Evolutionary conservation across 352 stramenopile species (phyloP), one percentile per base, ranked within the genome.

Genomic region (Sclerospora graminicola): DNA sequence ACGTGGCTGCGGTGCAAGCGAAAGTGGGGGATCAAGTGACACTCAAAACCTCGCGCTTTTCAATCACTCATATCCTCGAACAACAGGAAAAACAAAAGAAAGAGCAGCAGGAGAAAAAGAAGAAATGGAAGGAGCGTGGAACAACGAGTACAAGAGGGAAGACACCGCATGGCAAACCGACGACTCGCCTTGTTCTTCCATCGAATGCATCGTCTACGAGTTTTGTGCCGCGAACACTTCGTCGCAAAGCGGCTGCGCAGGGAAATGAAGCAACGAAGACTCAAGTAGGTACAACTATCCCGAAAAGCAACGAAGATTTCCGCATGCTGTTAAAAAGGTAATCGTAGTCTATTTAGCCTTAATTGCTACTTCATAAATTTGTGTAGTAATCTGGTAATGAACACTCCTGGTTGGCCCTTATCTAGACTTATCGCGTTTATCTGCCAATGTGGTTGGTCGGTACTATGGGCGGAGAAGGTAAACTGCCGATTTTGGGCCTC

Each of bases 251-350:
- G 1, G 45, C 44, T 32, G 44, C 41, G 0, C 68, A 74, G 2
- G 63, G 71, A 26, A 64, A 62, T 9, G 52, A 37, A 28, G 37
- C 40, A 19, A 8, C 43, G 8, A 57, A 50, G 18, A 46, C 35
- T 42, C 39, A 15, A 10, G 19, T 15, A 14, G 19, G 20, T 18
- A 38, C 23, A 15, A 48, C 60, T 15, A 68, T 39, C 16, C 61
- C 68, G 2, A 84, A 82, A 54, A 77, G 63, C n/a, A 86, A 86
- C 46, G 74, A 69, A 10, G 74, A 86, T 24, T 86, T 86, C 23
- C 74, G 74, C 31, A n/a, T n/a, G n/a, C n/a, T n/a, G n/a, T n/a
- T n/a, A n/a, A n/a, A n/a, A n/a, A n/a, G n/a, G n/a, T n/a, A n/a
- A n/a, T n/a, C n/a, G n/a, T n/a, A n/a, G n/a, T n/a, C n/a, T n/a